A percentile compares a stretch with the other conserved stretches of the same genome.
Conservation (phyloP, 352 stramenopile genomes). For the Pythium chondricola region DNA sequence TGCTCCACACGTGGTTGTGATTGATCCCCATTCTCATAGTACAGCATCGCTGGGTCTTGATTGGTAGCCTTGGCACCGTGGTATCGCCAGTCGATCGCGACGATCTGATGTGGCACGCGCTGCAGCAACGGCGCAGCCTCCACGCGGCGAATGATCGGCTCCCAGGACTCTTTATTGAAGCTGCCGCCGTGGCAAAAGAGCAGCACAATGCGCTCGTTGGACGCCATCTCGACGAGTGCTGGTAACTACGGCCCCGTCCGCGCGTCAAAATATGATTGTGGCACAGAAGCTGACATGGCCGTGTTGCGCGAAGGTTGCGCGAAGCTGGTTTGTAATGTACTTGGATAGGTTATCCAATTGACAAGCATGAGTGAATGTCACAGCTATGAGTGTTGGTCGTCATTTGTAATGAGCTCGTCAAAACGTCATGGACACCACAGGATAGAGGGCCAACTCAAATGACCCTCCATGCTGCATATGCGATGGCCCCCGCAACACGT, state of each 20-base stretch:
- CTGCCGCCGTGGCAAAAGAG: slow-evolving; percentile 39
- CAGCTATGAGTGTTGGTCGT: too few relatives aligned
- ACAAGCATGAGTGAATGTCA: too few relatives aligned
- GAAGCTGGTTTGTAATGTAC: too few relatives aligned
- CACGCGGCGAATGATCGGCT: slow-evolving; percentile 28
- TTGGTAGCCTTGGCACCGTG: slow-evolving; percentile 30
- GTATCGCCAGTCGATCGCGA: slow-evolving; percentile 31
- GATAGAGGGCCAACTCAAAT: too few relatives aligned
- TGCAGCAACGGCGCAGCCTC: slow-evolving; percentile 20
- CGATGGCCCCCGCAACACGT: too few relatives aligned
- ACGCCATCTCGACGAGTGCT: background rate
- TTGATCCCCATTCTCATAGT: slow-evolving; percentile 10
- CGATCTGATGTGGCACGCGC: slow-evolving; percentile 11
- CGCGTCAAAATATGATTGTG: background rate
- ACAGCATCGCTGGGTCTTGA: slow-evolving; percentile 9
- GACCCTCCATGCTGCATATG: too few relatives aligned
- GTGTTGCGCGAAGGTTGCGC: too few relatives aligned
- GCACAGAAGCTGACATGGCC: background rate
- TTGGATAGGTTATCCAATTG: too few relatives aligned
- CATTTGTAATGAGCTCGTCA: too few relatives aligned
- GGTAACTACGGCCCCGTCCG: background rate
- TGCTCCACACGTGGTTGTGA: slow-evolving; percentile 20
- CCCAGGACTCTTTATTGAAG: slow-evolving; percentile 38
- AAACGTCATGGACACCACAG: too few relatives aligned
- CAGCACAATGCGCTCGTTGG: slow-evolving; percentile 16